Evolutionary conservation across 2,329 filamentous ascomycete genomes (phyloP), one percentile per base, ranked within the genome.

Genomic region (Gnomoniopsis sp.): DNA sequence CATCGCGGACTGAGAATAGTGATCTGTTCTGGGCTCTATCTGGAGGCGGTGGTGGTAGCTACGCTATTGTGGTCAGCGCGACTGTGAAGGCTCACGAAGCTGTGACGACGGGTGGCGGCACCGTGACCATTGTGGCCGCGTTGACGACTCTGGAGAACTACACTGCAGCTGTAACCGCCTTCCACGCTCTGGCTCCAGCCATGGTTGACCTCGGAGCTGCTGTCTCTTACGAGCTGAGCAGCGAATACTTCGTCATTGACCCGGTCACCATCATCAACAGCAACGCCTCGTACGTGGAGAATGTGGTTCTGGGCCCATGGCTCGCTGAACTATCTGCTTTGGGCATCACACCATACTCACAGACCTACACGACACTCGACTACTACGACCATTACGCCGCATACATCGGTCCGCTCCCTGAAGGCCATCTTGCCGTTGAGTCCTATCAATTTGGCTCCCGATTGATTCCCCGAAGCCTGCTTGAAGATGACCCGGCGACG

Each of bases 11-110:
- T 21, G 62, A 72, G 41, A 75, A 82, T 58, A 34, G 71, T 1
- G 79, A 82, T 52, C 68, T 83, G 3, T 82, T 76, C 69, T 81
- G 77, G 76, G 79, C 78, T 2, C 70, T 81, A 19, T 69, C 74
- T 17, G 79, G 79, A 17, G 77, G 73, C 2, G 77, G 76, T 17
- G 66, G 67, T 10, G 72, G 69, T 38, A 74, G 72, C 33, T 74
- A 70, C 53, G 72, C 69, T 36, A 66, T 74, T 6, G 70, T 74
- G 12, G 58, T 67, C 33, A 67, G 63, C 49, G 58, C 67, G 55
- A 69, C 67, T 1, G 62, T 68, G 15, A 58, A 53, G 43, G 62
- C 67, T 3, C 55, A 65, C 51, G 65, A 65, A 19, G 36, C 57
- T 3, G 57, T 46, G 7, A 59, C 66, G 10, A 52, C 26, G 3